Evolutionary conservation across 768 basidiomycete genomes (phyloP), one percentile per base, ranked within the genome.

Genomic region (Phlebiopsis flavidoalba): DNA sequence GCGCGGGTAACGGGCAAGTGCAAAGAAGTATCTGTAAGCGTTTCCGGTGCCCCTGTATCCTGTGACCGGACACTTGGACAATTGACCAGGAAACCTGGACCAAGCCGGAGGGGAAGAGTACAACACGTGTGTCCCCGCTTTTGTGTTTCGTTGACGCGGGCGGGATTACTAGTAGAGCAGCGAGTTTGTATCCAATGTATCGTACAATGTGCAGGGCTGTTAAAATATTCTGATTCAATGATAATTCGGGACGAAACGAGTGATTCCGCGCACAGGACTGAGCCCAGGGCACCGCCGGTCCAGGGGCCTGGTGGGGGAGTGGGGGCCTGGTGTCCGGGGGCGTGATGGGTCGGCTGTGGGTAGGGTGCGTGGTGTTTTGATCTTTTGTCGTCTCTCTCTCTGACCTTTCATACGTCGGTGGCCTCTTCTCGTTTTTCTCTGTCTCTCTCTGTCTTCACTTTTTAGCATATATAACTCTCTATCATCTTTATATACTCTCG

Each of bases 1-100:
- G 77, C 78, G 5, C 83, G 91, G 47, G 88, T 98, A 0, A n/a
- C 80, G 92, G 62, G 86, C 88, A 19, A 90, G 88, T 74, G 97
- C 96, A 55, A 91, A 87, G 75, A 91, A 89, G 77, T 76, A 93
- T 72, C 75, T 98, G 66, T 87, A 66, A 54, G 54, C 19, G 50
- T 49, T n/a, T 19, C 48, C 14, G 19, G n/a, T 49, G 19, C 48
- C 48, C 19, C 48, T 49, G 14, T 24, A 17, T 52, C 31, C 14
- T 52, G 26, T 52, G 50, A 31, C 14, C 26, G 26, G 50, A 31
- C 40, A 43, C 12, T 17, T 17, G 40, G 17, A 43, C 40, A 49
- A 49, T 49, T 11, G 19, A 49, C 48, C 48, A 49, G 19, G 12
- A 26, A 11, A 19, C 48, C 48, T 49, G 48, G 24, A 49, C 48